Evolutionary conservation across 345 rosid genomes (phyloP).

Genomic region (Rhodamnia argentea): DNA sequence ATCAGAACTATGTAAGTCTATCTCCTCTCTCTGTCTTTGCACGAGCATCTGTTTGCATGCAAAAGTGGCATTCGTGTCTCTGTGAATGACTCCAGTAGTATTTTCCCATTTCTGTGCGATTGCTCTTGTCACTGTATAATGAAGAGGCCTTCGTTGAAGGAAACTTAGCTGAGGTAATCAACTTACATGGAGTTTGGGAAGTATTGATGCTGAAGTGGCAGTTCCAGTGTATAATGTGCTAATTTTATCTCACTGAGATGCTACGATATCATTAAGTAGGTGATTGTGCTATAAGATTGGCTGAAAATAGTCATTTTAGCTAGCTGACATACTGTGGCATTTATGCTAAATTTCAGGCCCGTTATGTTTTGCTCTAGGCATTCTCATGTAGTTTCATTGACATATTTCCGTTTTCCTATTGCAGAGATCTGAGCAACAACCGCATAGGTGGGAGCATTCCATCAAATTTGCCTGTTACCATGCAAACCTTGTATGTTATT

Average conservation of each 20-base stretch:
- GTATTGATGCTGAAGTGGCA: neutral
- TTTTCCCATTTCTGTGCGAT: neutral
- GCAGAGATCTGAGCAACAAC: conserved; percentile 92
- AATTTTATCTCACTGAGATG: neutral
- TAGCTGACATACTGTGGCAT: neutral
- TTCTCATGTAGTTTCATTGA: neutral
- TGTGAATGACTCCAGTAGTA: neutral
- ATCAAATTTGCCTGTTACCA: conserved; percentile 58
- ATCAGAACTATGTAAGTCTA: conserved; percentile 65
- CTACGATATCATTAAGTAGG: neutral
- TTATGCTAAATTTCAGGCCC: neutral
- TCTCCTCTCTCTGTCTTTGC: neutral
- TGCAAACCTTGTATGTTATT: conserved; percentile 52
- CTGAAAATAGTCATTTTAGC: neutral
- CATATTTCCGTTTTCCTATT: neutral
- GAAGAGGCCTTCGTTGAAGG: neutral
- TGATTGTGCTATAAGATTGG: neutral
- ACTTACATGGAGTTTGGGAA: neutral
- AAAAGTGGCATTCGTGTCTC: neutral
- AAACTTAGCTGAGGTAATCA: neutral
- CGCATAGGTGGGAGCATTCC: conserved; percentile 91
- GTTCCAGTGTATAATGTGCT: neutral
- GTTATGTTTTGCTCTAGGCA: neutral
- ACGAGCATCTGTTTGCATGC: neutral
- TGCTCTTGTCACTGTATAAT: neutral